Percentiles rank a stretch among this genome's conserved stretches.
Evolutionary conservation across 441 rosid species (phyloP).

Genomic region (Syzygium malaccense): DNA sequence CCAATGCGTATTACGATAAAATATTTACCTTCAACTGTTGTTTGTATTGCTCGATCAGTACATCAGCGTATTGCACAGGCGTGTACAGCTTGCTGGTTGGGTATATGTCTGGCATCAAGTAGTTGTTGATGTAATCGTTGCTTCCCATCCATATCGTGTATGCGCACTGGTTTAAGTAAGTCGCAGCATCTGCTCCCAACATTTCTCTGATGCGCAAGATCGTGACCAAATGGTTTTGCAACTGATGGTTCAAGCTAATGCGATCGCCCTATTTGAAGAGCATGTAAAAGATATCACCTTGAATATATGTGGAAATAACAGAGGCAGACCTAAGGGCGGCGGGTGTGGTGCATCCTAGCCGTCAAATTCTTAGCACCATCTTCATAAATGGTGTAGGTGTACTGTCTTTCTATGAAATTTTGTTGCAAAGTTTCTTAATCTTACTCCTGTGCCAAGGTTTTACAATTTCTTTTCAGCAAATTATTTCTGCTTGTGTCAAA

Average conservation of each 20-base stretch:
- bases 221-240: slow-evolving; percentile 25
- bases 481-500: not conserved
- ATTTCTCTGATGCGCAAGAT: not conserved
- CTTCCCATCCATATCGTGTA: slow-evolving; percentile 1
- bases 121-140: slow-evolving; percentile 4
- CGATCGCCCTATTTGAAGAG: slow-evolving; percentile 25
- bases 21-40: slow-evolving; percentile 5
- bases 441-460: not conserved
- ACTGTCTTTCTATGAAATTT: not conserved
- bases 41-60: not conserved
- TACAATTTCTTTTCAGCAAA: not conserved
- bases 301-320: not conserved
- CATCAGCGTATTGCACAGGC: not conserved
- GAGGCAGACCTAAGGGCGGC: not conserved
- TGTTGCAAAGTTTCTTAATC: not conserved
- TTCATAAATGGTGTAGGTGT: not conserved
- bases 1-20: not conserved
- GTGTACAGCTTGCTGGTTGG: not conserved
- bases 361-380: not conserved
- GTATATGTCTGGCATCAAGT: not conserved
- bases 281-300: not conserved
- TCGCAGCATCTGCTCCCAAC: slow-evolving; percentile 4
- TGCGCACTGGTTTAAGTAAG: not conserved
- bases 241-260: slow-evolving; percentile 31
- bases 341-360: not conserved